phyloP scores from a whole-genome alignment of 306 rosid species.

The Arachis stenosperma region DNA sequence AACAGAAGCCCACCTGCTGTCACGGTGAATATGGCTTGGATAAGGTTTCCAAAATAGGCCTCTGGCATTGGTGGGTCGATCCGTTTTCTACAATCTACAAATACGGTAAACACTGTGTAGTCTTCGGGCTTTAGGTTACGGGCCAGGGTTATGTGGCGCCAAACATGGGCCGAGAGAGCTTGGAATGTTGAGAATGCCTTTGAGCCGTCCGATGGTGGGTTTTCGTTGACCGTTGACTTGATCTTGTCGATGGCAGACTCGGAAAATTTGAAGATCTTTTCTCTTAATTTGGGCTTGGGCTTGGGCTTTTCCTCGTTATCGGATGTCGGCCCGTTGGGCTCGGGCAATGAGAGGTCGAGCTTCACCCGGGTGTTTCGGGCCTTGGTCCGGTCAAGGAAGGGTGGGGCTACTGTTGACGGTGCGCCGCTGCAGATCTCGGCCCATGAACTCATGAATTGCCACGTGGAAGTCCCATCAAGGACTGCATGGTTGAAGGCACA shows the following conservation, averaged over 20 bases:
- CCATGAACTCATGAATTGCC: constrained; percentile 98
- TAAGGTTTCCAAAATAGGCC: constrained; percentile 83
- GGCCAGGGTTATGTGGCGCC: constrained; percentile 86
- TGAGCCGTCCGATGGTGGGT: constrained; percentile 55
- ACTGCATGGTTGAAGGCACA: constrained; percentile 91
- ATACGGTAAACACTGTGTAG: constrained; percentile 89
- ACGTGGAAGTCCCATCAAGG: constrained; percentile 86
- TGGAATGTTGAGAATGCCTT: constrained; percentile 95
- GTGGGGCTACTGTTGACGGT: constrained; percentile 50
- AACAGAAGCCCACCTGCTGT: constrained; percentile 63
- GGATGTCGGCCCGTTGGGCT: constrained; percentile 51
- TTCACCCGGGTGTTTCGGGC: constrained; percentile 81
- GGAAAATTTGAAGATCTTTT: constrained; percentile 80
- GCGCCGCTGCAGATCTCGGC: constrained; percentile 72
- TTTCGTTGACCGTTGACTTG: constrained; percentile 64
- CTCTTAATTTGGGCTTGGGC: constrained; percentile 56
- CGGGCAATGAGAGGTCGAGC: constrained; percentile 69
- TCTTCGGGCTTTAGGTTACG: constrained; percentile 85
- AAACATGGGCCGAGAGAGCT: constrained; percentile 74
- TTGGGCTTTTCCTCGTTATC: constrained; percentile 45
- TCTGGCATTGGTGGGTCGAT: constrained; percentile 92
- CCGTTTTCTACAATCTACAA: constrained; percentile 87
- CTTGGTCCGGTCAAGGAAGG: constrained; percentile 76
- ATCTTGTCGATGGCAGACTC: constrained; percentile 76
- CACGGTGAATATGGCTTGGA: constrained; percentile 82